Evolutionary conservation across 192 early-diverging fungal genomes (phyloP), one percentile per base, ranked within the genome.

Genomic region (Lunasporangiospora selenospora): DNA sequence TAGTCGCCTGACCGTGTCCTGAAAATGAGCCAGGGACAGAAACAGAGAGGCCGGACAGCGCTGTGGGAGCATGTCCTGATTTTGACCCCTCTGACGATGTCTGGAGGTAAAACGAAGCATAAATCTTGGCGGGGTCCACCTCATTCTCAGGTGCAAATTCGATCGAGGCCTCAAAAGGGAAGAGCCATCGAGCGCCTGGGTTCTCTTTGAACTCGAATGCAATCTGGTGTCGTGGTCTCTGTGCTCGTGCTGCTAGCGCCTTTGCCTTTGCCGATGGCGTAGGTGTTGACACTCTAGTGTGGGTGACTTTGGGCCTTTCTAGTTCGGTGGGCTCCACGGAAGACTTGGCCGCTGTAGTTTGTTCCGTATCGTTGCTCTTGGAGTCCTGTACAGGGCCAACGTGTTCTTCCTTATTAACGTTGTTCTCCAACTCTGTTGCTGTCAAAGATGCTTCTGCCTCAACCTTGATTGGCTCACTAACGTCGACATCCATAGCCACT

Each of bases 151-250:
- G 41, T 15, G 53, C 33, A 13, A 57, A 37, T 21, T 73, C 69
- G 27, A 73, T 9, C 0, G 69, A 73, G 0, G 69, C 45, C 29
- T 73, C 69, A 6, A 47, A 48, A 3, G 69, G 69, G 36, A 73
- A 73, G 3, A 73, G 55, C 69, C 69, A 73, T 1, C 61, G 54
- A 15, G 44, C 53, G 6, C 60, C 60, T 3, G 69, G 61, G n/a
- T 56, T 62, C 23, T 73, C 69, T 11, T 54, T 73, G 42, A 73
- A 73, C 27, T 73, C 69, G 23, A 73, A 73, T 27, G 42, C 49
- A 4, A 73, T 37, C 32, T 73, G 69, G 8, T 73, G 26, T 19
- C 36, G 54, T n/a, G 69, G 69, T 21, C 54, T 27, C 6, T 57
- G 27, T 7, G 44, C 18, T 34, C 47, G 51, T 4, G 42, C 45